Base-by-base conservation (phyloP, 192 early-diverging fungal species). In the Gamsiella multidivaricata region DNA sequence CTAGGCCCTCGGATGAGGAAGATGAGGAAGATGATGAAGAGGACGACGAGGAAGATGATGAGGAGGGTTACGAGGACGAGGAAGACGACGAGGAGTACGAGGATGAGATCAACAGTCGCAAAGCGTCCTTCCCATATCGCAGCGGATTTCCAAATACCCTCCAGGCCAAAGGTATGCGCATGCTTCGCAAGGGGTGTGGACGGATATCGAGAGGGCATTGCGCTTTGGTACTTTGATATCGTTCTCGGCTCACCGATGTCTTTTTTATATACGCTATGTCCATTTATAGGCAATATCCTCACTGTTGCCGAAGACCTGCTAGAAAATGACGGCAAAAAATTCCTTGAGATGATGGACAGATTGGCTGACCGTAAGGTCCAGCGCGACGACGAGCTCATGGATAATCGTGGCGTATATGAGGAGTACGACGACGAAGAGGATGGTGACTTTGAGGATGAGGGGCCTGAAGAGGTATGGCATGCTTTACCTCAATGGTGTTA, bases 301-400 rank as follows among this genome's bases (percentile, higher is more conserved):
- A 88, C 88, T 0, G 93, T 96, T 20, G 95, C 94, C 14, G 94
- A 96, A 62, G 93, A 96, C 80, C 89, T 96, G 50, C 80, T 96
- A 23, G 93, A 95, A 49, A 95, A 95, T 39, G 95, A 98, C 75
- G 94, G 96, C 26, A 92, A 91, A 72, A 97, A 96, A 81, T 97
- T 98, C 70, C 85, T 98, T 46, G 95, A 98, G 67, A 90, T 97
- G 84, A 97, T 98, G 96, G 96, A 97, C 79, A 91, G 91, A 22
- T 82, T 98, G 17, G 95, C 96, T 17, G 94, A 96, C 69, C 88
- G 93, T 50, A 92, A 93, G 49, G 92, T 97, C 80, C 92, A 93
- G 36, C 88, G 91, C 20, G 89, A 90, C 55, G 93, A 92, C 54
- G 88, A 87, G 29, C 64, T 51, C 37, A 81, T 66, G 14, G 75